These are phyloP conservation scores for Globisporangium radiosum DNA, from an alignment of 352 stramenopile genomes.

Conservation along the genomic window DNA sequence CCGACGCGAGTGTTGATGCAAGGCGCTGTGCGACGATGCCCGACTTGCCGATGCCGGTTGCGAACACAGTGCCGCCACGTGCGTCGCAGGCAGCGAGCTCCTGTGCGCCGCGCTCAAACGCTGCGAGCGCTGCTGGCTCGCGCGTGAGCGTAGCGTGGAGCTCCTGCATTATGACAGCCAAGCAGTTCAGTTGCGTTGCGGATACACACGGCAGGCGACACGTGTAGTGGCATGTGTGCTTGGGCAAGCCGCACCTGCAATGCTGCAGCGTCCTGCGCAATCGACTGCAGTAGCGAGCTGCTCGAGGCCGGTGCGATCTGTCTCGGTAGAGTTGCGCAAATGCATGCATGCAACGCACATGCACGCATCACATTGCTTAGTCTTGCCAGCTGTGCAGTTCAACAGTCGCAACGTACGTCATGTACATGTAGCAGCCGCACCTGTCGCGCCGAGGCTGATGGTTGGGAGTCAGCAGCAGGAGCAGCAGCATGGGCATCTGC, in stretches of 20 bases:
- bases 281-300: constrained; percentile 11
- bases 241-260: constrained; percentile 5
- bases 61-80: constrained; percentile 41
- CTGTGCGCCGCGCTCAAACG: constrained; percentile 26
- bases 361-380: not conserved
- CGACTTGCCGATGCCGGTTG: constrained; percentile 80
- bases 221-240: too few species aligned
- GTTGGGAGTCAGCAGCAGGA: too few species aligned
- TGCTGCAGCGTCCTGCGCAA: constrained; percentile 11
- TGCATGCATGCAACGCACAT: not conserved
- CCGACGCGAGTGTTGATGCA: constrained; percentile 61
- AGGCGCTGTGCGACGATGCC: constrained; percentile 64
- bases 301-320: too few species aligned
- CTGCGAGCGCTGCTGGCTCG: constrained; percentile 17
- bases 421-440: too few species aligned
- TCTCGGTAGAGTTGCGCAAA: not conserved
- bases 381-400: not conserved
- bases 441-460: too few species aligned
- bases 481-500: too few species aligned
- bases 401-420: too few species aligned
- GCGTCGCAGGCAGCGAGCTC: constrained; percentile 38
- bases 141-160: constrained; percentile 27
- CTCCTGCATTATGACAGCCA: constrained; percentile 14
- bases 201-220: too few species aligned
- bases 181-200: not conserved